phyloP scores from a whole-genome alignment of 768 basidiomycete species.

The Mycena latifolia region DNA sequence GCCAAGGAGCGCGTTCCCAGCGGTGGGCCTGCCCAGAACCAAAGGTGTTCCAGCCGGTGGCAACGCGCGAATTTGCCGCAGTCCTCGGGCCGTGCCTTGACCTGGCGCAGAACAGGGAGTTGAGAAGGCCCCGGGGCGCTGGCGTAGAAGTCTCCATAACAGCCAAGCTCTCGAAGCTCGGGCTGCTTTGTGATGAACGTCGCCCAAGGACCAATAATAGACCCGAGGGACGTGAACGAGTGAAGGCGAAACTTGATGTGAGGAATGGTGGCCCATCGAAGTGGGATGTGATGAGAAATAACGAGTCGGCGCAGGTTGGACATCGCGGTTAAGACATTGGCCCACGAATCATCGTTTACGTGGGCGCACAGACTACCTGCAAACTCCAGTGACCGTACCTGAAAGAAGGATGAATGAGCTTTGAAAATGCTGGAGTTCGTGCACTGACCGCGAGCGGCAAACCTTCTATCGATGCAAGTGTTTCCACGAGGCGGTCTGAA shows the following conservation, averaged over 20 bases:
- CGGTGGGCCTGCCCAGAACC: not conserved
- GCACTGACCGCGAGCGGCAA: no score
- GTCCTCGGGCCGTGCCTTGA: not conserved
- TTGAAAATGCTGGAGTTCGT: no score
- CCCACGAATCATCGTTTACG: no score
- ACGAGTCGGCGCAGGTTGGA: not conserved
- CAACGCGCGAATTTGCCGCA: not conserved
- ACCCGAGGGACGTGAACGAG: not conserved
- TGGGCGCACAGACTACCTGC: no score
- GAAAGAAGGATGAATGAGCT: no score
- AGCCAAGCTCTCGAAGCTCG: not conserved
- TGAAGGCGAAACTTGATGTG: not conserved
- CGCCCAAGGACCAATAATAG: not conserved
- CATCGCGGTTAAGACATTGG: not conserved
- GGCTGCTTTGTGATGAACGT: not conserved
- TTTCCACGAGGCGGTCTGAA: no score
- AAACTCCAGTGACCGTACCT: no score
- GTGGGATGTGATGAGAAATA: not conserved
- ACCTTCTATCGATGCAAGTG: no score
- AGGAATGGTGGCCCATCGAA: not conserved
- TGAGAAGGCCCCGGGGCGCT: not conserved
- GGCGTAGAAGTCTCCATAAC: not conserved
- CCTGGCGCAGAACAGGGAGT: not conserved
- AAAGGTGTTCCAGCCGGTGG: not conserved
- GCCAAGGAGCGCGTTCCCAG: not conserved